Conservation (phyloP, 2,329 filamentous ascomycete genomes). For the Diaporthe australafricana region DNA sequence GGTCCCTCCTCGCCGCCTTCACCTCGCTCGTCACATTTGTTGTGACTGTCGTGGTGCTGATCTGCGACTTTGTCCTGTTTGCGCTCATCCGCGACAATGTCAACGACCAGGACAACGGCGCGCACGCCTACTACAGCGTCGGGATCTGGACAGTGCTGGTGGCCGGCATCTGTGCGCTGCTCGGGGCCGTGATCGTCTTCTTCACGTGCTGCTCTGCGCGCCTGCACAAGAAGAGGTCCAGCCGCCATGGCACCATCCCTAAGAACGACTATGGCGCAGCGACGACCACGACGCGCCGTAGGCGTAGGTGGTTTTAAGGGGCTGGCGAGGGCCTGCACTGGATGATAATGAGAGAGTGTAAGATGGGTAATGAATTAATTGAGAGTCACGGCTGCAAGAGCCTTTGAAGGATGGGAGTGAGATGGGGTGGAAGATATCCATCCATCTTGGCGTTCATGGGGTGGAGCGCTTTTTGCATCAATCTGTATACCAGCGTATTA, state of each 20-base stretch:
- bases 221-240: conserved; percentile 52
- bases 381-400: not conserved
- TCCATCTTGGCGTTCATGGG: conserved; percentile 3
- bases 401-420: not conserved
- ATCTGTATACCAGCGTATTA: conserved; percentile 13
- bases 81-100: conserved; percentile 64
- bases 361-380: not conserved
- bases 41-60: conserved; percentile 59
- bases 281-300: conserved; percentile 33
- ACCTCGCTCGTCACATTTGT: conserved; percentile 62
- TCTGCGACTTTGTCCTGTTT: conserved; percentile 70
- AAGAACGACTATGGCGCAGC: conserved; percentile 45
- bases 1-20: conserved; percentile 63
- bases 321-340: not conserved
- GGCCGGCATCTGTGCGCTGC: conserved; percentile 64
- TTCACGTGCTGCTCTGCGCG: conserved; percentile 70
- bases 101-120: conserved; percentile 56
- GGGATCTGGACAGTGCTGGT: conserved; percentile 71
- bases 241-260: conserved; percentile 40
- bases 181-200: conserved; percentile 69
- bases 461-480: conserved; percentile 1
- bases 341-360: conserved; percentile 2
- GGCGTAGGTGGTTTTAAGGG: conserved; percentile 39
- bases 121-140: conserved; percentile 61
- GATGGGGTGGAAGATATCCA: not conserved